Conservation (phyloP, 257 asterid species). For the Solanum chiquidenum region DNA sequence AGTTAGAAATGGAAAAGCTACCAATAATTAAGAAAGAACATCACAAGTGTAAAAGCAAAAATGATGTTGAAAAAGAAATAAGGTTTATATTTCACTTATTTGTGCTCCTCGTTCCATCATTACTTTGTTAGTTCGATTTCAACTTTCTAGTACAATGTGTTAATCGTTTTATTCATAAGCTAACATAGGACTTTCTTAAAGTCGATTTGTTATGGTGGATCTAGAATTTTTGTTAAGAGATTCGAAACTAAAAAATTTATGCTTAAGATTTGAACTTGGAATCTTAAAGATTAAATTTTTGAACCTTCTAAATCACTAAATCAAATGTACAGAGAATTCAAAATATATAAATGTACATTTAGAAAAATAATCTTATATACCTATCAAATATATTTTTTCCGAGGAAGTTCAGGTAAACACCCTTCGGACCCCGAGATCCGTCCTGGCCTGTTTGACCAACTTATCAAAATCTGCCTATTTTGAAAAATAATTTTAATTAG, state of each 20-base stretch:
- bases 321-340: neutral
- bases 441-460: neutral
- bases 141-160: neutral
- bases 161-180: neutral
- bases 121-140: neutral
- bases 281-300: neutral
- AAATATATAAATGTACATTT: neutral
- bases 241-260: too few species aligned
- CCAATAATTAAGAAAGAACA: neutral
- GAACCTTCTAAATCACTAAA: neutral
- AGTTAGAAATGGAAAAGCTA: neutral
- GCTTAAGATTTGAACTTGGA: neutral
- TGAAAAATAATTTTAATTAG: neutral
- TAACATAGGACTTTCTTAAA: neutral
- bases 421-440: neutral
- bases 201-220: neutral
- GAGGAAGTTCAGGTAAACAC: neutral
- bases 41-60: neutral
- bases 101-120: conserved; percentile 5
- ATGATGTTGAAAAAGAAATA: neutral
- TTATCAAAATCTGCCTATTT: neutral
- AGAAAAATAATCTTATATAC: neutral
- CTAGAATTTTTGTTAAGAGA: too few species aligned
- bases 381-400: neutral
- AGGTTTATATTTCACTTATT: conserved; percentile 5